Percentiles rank a stretch among this genome's conserved stretches.
These are phyloP conservation scores for Umbelopsis sp. DNA, from an alignment of 192 early-diverging fungal species.

Conservation along the genomic window DNA sequence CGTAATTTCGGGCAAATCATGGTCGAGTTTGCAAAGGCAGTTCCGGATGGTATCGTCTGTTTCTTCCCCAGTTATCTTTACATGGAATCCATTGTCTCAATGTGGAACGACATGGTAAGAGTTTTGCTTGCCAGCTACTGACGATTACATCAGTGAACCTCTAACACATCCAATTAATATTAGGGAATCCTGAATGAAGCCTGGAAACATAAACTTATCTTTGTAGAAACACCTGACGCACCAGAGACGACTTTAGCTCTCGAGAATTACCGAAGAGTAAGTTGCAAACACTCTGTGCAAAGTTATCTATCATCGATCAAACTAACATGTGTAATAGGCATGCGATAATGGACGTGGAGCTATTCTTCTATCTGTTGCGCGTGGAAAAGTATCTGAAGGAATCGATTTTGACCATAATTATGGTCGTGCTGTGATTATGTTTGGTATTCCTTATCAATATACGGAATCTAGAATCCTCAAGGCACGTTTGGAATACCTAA, in stretches of 20 bases:
- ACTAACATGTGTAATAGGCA: constrained; percentile 44
- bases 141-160: not conserved
- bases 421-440: constrained; percentile 98
- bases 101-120: constrained; percentile 95
- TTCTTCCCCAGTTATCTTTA: constrained; percentile 99
- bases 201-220: constrained; percentile 97
- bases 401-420: constrained; percentile 99
- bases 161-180: not conserved
- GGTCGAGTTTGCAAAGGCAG: constrained; percentile 89
- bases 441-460: constrained; percentile 99
- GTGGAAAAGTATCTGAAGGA: constrained; percentile 99
- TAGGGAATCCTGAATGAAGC: constrained; percentile 92
- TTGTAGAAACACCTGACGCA: constrained; percentile 99
- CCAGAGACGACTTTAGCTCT: constrained; percentile 94
- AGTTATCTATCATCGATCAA: too few relatives aligned
- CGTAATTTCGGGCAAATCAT: constrained; percentile 98
- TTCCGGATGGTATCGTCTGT: constrained; percentile 96
- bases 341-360: constrained; percentile 99
- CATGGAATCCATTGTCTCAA: constrained; percentile 97
- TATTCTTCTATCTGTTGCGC: constrained; percentile 94
- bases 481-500: constrained; percentile 92
- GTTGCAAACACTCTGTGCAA: not conserved
- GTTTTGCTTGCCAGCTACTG: not conserved
- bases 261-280: constrained; percentile 89
- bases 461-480: constrained; percentile 95